These are phyloP conservation scores for Penicillium fimorum DNA, from an alignment of 495 filamentous ascomycete species.

Conservation along the genomic window DNA sequence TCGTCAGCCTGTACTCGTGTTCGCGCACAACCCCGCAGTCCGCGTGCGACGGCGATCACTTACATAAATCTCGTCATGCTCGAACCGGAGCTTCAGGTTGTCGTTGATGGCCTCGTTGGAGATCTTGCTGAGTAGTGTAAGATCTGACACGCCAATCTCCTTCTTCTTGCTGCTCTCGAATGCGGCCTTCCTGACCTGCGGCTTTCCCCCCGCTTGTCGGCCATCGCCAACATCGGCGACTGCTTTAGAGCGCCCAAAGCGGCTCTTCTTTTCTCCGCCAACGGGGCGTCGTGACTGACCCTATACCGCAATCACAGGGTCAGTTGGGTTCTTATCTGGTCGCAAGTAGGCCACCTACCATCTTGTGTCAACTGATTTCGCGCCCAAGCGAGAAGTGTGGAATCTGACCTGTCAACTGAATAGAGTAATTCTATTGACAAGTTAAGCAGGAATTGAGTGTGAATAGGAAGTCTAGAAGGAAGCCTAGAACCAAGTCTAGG, in stretches of 20 bases:
- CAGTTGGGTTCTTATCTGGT: conserved; percentile 16
- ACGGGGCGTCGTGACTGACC: conserved; percentile 50
- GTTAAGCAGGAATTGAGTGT: conserved; percentile 13
- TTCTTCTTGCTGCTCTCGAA: conserved; percentile 98
- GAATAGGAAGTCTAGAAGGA: conserved; percentile 9
- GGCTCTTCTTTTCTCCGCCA: conserved; percentile 51
- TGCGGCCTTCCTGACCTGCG: conserved; percentile 87
- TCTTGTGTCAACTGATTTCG: conserved; percentile 34
- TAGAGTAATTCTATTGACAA: conserved; percentile 9
- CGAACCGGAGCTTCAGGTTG: conserved; percentile 95
- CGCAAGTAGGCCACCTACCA: conserved; percentile 29
- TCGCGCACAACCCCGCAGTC: conserved; percentile 25
- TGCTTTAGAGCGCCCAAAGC: conserved; percentile 49
- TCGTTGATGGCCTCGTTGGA: conserved; percentile 99
- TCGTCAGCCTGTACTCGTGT: conserved; percentile 25
- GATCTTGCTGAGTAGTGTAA: conserved; percentile 96
- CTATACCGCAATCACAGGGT: conserved; percentile 26
- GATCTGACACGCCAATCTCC: conserved; percentile 96
- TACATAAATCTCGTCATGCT: conserved; percentile 94
- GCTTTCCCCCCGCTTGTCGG: conserved; percentile 47
- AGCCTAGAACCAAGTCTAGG: conserved; percentile 11
- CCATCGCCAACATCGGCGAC: conserved; percentile 48
- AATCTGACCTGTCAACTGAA: conserved; percentile 32
- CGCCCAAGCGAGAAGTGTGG: conserved; percentile 31
- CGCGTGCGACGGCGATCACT: conserved; percentile 30